Evolutionary conservation across 352 stramenopile species (phyloP).

Genomic region (Globisporangium cystogenes): DNA sequence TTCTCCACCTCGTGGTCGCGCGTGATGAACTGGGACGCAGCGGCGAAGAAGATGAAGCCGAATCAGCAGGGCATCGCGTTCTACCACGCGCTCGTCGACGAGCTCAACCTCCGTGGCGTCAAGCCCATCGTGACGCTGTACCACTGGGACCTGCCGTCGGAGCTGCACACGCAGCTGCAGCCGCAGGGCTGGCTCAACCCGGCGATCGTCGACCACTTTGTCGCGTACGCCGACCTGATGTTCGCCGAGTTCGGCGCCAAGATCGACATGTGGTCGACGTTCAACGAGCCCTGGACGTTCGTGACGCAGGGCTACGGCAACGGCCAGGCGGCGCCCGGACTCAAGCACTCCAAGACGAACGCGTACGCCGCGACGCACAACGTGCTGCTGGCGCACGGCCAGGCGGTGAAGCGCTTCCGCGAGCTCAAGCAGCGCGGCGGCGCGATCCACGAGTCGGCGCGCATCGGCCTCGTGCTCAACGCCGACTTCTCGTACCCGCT

Average conservation of each 20-base stretch:
- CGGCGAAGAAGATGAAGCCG: too few relatives aligned
- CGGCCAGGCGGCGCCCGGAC: slow-evolving; percentile 33
- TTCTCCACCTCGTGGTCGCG: slow-evolving; percentile 12
- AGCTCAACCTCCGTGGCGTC: slow-evolving; percentile 69
- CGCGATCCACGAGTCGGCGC: slow-evolving; percentile 32
- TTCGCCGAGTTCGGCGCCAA: too few relatives aligned
- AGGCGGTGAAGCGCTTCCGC: slow-evolving; percentile 84
- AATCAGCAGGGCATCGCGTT: slow-evolving; percentile 72
- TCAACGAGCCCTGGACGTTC: slow-evolving; percentile 23
- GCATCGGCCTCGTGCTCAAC: slow-evolving; percentile 92
- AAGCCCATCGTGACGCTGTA: slow-evolving; percentile 47
- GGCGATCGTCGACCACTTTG: slow-evolving; percentile 83
- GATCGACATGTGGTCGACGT: too few relatives aligned
- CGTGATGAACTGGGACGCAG: too few relatives aligned
- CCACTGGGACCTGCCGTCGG: slow-evolving; percentile 81
- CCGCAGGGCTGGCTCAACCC: slow-evolving; percentile 67
- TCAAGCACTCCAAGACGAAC: slow-evolving; percentile 31
- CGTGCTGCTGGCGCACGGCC: slow-evolving; percentile 88
- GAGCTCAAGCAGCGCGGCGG: slow-evolving; percentile 41
- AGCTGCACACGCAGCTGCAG: slow-evolving; percentile 72
- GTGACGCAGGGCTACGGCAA: slow-evolving; percentile 64
- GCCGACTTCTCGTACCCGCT: slow-evolving; percentile 72
- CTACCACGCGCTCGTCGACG: slow-evolving; percentile 92
- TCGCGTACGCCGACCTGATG: slow-evolving; percentile 54
- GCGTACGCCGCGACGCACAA: slow-evolving; percentile 79